Base-by-base conservation (phyloP, 306 rosid species). In the Cicer bijugum region DNA sequence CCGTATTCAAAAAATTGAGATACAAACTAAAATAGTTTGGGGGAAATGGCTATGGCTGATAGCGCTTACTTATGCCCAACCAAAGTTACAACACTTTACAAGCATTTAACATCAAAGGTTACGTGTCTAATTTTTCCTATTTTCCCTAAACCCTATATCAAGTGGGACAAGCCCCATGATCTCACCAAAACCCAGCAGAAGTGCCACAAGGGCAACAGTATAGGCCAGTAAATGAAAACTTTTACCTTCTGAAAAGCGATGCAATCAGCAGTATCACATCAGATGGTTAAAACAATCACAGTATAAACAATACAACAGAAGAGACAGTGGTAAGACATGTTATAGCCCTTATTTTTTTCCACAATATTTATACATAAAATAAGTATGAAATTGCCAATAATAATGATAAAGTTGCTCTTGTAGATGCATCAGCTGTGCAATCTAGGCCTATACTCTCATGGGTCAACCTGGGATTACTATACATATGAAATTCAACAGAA, bases 361-460 rank as follows among this genome's bases (percentile, higher is more conserved):
- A 4, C 38, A 15, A 10, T 46, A 47, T 47, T 47, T 3, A 20
- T 44, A 65, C 60, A 56, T 20, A 56, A 69, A 15, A 7, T 56
- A 45, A 40, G 17, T n/a, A 40, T 28, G 47, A 62, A 37, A 53
- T 47, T 45, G 8, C 67, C 59, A 37, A 50, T 72, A 55, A 64
- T 74, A 75, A 78, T 61, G 1, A 55, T 9, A 78, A 61, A 44
- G 37, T 45, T 6, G 8, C 10, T 52, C 55, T 64, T 83, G 72
- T 58, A 48, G 77, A 64, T 60, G 71, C 42, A 19, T 57, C 68
- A 50, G 70, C 1, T 12, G 33, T 14, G 72, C 74, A 78, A 58
- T 19, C 45, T 39, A 43, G 15, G 33, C 51, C 58, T 12, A 60
- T 9, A 46, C 67, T 47, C 56, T 53, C 64, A 60, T 37, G 20